A percentile compares a stretch with the other conserved stretches of the same genome.
These are phyloP conservation scores for Pythium sp. DNA, from an alignment of 352 stramenopile species.

Conservation along the genomic window DNA sequence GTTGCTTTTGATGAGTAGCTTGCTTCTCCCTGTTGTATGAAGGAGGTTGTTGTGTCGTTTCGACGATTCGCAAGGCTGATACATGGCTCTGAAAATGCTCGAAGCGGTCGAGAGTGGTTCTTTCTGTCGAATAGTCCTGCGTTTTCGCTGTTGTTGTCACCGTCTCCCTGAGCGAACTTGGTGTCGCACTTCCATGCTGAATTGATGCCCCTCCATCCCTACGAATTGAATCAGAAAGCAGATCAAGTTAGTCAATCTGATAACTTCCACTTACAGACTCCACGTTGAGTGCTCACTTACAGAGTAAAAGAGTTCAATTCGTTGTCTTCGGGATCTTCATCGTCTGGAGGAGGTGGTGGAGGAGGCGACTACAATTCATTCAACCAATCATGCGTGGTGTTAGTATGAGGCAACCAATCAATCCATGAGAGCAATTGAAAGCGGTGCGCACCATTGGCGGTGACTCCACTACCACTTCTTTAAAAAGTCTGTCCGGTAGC, in stretches of 20 bases:
- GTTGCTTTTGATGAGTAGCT: constrained; percentile 7
- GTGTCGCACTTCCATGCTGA: not conserved
- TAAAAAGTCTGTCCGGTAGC: not conserved
- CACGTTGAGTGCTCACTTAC: not conserved
- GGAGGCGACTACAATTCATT: constrained; percentile 32
- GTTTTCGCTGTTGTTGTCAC: not conserved
- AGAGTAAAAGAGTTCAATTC: constrained; percentile 30
- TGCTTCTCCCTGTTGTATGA: not conserved
- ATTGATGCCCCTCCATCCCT: constrained; percentile 8
- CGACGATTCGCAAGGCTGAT: constrained; percentile 29
- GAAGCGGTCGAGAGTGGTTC: constrained; percentile 24
- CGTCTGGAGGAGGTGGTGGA: constrained; percentile 44
- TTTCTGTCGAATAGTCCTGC: not conserved
- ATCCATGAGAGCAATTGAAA: not conserved
- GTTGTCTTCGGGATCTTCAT: constrained; percentile 28
- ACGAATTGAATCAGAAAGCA: no score
- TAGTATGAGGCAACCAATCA: not conserved
- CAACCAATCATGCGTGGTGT: not conserved
- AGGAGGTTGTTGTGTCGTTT: constrained; percentile 5
- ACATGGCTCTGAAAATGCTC: constrained; percentile 36
- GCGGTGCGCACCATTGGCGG: constrained; percentile 3
- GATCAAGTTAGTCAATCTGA: not conserved
- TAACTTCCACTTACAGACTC: not conserved
- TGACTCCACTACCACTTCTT: not conserved
- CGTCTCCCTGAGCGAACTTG: not conserved